These are phyloP conservation scores for Margaritispora aquatica DNA, from an alignment of 495 filamentous ascomycete genomes.

Conservation along the genomic window DNA sequence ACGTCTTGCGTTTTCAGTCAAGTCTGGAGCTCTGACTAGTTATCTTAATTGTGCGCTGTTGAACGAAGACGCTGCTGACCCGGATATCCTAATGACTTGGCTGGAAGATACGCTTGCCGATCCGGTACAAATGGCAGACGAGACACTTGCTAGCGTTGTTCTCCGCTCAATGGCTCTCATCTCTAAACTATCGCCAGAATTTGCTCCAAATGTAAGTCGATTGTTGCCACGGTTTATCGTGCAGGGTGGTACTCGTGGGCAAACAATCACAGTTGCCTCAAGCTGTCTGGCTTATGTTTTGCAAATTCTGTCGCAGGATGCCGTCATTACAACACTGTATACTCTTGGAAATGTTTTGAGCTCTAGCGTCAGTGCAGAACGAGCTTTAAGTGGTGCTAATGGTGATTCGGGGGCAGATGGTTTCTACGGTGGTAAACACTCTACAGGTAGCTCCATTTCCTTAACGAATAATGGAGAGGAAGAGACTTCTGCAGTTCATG, in stretches of 20 bases:
- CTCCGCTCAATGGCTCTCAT: constrained; percentile 78
- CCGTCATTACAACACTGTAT: constrained; percentile 89
- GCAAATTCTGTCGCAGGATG: constrained; percentile 78
- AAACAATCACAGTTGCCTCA: constrained; percentile 67
- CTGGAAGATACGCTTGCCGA: constrained; percentile 73
- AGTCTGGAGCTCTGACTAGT: constrained; percentile 71
- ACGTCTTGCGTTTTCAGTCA: constrained; percentile 76
- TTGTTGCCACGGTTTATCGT: constrained; percentile 79
- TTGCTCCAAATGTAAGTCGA: constrained; percentile 72
- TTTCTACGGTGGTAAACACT: constrained; percentile 48
- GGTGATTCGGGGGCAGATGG: constrained; percentile 27
- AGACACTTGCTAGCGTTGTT: constrained; percentile 63
- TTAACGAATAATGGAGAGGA: constrained; percentile 64
- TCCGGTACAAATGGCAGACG: constrained; percentile 71
- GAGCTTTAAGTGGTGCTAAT: constrained; percentile 22
- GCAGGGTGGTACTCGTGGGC: constrained; percentile 59
- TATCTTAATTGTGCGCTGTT: constrained; percentile 79
- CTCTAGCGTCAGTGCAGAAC: constrained; percentile 45
- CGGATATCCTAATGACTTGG: constrained; percentile 79
- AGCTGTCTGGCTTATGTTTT: constrained; percentile 75
- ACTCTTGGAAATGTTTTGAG: constrained; percentile 89
- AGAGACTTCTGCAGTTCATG: constrained; percentile 63
- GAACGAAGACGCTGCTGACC: constrained; percentile 72
- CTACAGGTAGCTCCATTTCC: constrained; percentile 72
- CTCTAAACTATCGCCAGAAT: constrained; percentile 61